Percentiles rank a stretch among this genome's conserved stretches.
These are phyloP conservation scores for Penicillium sp. DNA, from an alignment of 2,329 filamentous ascomycete species.

Conservation along the genomic window DNA sequence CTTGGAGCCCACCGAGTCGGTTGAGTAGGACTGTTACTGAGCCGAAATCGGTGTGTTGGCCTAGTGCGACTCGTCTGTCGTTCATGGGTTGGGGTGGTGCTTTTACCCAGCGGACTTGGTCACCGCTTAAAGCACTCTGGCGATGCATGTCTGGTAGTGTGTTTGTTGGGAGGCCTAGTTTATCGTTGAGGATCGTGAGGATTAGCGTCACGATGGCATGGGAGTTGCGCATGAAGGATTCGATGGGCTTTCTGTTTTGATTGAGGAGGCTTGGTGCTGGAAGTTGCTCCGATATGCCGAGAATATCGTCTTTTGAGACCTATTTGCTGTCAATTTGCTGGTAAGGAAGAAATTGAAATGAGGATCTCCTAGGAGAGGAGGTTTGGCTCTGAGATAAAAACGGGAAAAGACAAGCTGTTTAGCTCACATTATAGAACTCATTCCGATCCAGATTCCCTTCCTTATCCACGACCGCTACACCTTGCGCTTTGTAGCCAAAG, in stretches of 20 bases:
- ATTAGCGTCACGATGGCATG: constrained; percentile 50
- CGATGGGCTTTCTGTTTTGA: constrained; percentile 37
- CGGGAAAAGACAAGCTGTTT: neutral
- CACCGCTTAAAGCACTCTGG: constrained; percentile 44
- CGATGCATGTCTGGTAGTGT: constrained; percentile 50
- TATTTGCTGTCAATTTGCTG: constrained; percentile 10
- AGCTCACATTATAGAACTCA: constrained; percentile 56
- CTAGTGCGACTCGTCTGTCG: constrained; percentile 46
- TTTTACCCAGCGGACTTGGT: constrained; percentile 57
- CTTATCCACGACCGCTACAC: constrained; percentile 48
- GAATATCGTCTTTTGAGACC: constrained; percentile 56
- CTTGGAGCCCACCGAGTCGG: constrained; percentile 56
- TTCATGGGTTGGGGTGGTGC: constrained; percentile 48
- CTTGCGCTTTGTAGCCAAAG: constrained; percentile 55
- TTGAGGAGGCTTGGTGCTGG: constrained; percentile 46
- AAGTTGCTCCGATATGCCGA: constrained; percentile 39
- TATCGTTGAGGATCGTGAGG: constrained; percentile 45
- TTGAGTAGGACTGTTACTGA: constrained; percentile 59
- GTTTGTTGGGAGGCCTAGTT: constrained; percentile 43
- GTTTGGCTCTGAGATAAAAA: too few relatives aligned
- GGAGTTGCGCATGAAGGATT: constrained; percentile 46
- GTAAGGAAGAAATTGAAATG: neutral
- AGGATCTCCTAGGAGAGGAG: too few relatives aligned
- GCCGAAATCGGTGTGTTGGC: constrained; percentile 60
- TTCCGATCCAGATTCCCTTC: constrained; percentile 52